Base-by-base conservation (phyloP, 2,329 filamentous ascomycete species). In the Calcarisporium arbuscula region DNA sequence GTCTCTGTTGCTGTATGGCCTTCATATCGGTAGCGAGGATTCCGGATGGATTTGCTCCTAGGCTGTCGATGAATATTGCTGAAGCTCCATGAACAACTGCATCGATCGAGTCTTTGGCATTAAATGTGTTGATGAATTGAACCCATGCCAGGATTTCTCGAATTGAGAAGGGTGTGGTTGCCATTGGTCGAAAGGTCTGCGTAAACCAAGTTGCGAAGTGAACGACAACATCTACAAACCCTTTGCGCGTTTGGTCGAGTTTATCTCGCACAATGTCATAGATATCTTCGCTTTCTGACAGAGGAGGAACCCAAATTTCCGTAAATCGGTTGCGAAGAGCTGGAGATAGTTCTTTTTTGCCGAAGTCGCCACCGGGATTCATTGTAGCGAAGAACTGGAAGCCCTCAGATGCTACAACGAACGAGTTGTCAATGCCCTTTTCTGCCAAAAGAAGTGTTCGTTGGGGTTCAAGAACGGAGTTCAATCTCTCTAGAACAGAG, bases 371-470 rank as follows among this genome's bases (percentile, higher is more conserved):
- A 32, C 94, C 94, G 8, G 92, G 92, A 47, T 99, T 99, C 92
- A 99, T 99, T 0, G 92, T 98, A 4, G 92, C 90, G 40, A 98
- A 77, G 60, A 98, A 95, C 51, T 98, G 89, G 59, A 96, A 99
- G 0, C 83, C 85, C 26, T 82, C 70, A 9, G 70, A 61, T 6
- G 84, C 92, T 25, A 75, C 74, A 18, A 98, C 74, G 43, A 85
- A 80, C 0, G 88, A 88, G 55, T 95, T 81, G 5, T 84, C 73
- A 3, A 85, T 77, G 0, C 92, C 94, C 60, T 96, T 98, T 57
- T 98, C 92, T 0, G 94, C 94, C 12, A 99, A 72, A 4, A 98
- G 66, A 19, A 98, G 75, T 1, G 85, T 87, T 34, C 92, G 75
- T 28, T 85, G 79, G 2, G 92, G 82, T 56, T 99, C 92, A 1